Evolutionary conservation across 2,329 filamentous ascomycete species (phyloP), one percentile per base, ranked within the genome.

Genomic region (Neonectria punicea): DNA sequence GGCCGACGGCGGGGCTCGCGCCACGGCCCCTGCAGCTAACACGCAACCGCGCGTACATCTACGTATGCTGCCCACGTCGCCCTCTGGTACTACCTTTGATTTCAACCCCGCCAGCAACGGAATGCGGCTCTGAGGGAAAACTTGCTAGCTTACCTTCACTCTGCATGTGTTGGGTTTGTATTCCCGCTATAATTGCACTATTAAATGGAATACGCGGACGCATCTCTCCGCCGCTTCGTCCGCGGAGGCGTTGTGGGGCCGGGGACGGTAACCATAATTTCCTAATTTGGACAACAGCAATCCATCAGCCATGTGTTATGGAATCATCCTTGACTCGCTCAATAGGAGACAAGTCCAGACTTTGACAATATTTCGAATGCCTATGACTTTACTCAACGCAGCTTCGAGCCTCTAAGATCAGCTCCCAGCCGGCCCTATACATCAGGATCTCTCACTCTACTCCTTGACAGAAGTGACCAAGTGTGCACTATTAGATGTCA

Each of bases 11-110:
- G 16, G 58, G 20, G 6, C 49, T 32, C 9, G 14, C 25, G 41
- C 36, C 25, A 36, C 18, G 7, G 5, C 54, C 56, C 53, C 53
- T 53, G 57, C 28, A 14, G 16, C 41, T 32, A 34, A 34, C 57
- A 67, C 63, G 51, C 62, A 67, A 63, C 50, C 50, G 47, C 28
- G 63, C 58, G 43, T 63, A 67, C 39, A 43, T 43, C 39, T 20
- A 20, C 65, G 62, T 65, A 53, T 41, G 53, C 62, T 39, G 44
- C 50, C 55, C 50, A 49, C 49, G 49, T 58, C 43, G 53, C 36
- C 46, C 25, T 50, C 46, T 57, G 16, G 44, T 11, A 20, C 32
- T 54, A 8, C 47, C 41, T 30, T 18, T n/a, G 39, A 51, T 22
- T 53, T 46, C 49, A 36, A 28, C 54, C 43, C 60, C 60, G 39